Percentiles rank a stretch among this genome's conserved stretches.
Evolutionary conservation across 495 filamentous ascomycete genomes (phyloP).

Genomic region (Tetracladium marchalianum): DNA sequence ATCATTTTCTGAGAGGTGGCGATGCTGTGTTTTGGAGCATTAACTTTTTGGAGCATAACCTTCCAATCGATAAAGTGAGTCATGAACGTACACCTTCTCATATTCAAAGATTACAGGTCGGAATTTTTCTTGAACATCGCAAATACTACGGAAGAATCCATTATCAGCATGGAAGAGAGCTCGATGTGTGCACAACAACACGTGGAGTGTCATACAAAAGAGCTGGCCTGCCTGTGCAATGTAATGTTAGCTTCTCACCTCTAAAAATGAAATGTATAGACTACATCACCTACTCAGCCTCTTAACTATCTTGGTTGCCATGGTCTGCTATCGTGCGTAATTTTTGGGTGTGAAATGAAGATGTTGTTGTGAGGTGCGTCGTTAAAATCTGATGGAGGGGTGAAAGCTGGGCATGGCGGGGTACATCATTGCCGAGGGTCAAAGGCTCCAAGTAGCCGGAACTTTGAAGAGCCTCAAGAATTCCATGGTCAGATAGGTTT

Average conservation of each 20-base stretch:
- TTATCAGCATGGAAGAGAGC: not conserved
- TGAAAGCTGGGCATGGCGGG: too few relatives aligned
- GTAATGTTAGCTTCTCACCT: constrained; percentile 1
- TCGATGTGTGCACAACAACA: not conserved
- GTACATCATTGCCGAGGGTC: too few relatives aligned
- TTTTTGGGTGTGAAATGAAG: too few relatives aligned
- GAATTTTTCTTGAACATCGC: constrained; percentile 95
- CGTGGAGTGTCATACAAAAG: constrained; percentile 13
- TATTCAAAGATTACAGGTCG: constrained; percentile 72
- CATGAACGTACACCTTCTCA: constrained; percentile 53
- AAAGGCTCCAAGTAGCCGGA: too few relatives aligned
- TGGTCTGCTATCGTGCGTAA: too few relatives aligned
- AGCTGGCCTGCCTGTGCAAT: constrained; percentile 9
- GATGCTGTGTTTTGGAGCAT: constrained; percentile 27
- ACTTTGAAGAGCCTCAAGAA: too few relatives aligned
- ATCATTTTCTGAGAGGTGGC: constrained; percentile 44
- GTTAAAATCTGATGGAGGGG: too few relatives aligned
- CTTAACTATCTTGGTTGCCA: too few relatives aligned
- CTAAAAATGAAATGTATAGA: too few relatives aligned
- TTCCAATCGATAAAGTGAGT: constrained; percentile 6
- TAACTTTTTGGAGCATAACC: not conserved
- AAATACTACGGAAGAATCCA: constrained; percentile 50
- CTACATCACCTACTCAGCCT: too few relatives aligned
- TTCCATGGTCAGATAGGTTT: too few relatives aligned
- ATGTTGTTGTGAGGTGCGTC: too few relatives aligned